These are phyloP conservation scores for Heterobasidion irregulare DNA, from an alignment of 1,284 basidiomycete genomes.

Conservation along the genomic window DNA sequence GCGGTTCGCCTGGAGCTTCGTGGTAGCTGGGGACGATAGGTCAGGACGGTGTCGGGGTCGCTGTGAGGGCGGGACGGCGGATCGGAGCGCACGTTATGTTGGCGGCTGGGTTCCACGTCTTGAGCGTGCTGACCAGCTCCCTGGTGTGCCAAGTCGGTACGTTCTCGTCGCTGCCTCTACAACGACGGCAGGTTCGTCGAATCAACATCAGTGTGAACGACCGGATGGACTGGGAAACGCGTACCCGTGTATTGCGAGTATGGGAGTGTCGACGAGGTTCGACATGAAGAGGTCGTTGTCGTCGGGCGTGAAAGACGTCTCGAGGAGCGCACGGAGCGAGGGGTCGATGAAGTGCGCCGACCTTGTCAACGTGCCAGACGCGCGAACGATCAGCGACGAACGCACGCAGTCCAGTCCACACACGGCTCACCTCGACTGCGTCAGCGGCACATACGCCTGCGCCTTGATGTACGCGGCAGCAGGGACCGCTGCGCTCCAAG, in stretches of 20 bases:
- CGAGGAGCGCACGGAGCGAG: slow-evolving; percentile 57
- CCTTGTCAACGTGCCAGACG: slow-evolving; percentile 14
- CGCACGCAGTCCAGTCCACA: too few species aligned
- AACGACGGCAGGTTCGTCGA: background rate
- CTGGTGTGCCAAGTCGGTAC: slow-evolving; percentile 78
- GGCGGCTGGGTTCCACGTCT: slow-evolving; percentile 43
- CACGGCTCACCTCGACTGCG: slow-evolving; percentile 47
- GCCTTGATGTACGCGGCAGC: slow-evolving; percentile 80
- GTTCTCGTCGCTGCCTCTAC: slow-evolving; percentile 65
- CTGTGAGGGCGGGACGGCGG: background rate
- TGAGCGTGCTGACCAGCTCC: slow-evolving; percentile 47
- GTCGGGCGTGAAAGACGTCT: slow-evolving; percentile 67
- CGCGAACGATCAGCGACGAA: background rate
- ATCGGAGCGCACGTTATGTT: slow-evolving; percentile 38
- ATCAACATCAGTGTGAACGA: background rate
- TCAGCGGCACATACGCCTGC: slow-evolving; percentile 74
- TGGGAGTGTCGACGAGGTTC: slow-evolving; percentile 62
- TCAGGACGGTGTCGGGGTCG: background rate
- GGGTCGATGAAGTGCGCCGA: slow-evolving; percentile 78
- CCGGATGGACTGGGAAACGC: slow-evolving; percentile 11
- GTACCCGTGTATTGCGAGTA: slow-evolving; percentile 75
- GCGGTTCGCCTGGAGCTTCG: slow-evolving; percentile 55
- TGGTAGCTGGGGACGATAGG: slow-evolving; percentile 32
- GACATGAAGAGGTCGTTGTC: slow-evolving; percentile 82
- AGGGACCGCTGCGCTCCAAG: slow-evolving; percentile 42